These are phyloP conservation scores for Suhomyces sp. DNA, from an alignment of 805 yeast genomes.

Conservation along the genomic window DNA sequence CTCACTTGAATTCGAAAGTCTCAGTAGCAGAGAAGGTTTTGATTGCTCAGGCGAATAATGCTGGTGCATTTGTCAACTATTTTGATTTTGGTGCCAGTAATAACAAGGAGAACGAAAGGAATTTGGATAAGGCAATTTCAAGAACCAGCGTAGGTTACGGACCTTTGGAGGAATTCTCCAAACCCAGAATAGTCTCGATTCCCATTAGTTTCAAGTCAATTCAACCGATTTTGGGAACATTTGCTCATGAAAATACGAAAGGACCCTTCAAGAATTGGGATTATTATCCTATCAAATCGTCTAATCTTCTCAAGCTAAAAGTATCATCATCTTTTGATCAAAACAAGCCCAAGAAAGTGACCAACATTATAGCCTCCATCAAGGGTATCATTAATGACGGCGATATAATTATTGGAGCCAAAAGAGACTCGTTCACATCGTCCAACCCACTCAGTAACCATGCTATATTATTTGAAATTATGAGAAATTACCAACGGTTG, in stretches of 20 bases:
- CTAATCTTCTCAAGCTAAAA: slow-evolving; percentile 11
- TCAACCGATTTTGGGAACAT: slow-evolving; percentile 24
- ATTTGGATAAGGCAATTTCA: slow-evolving; percentile 13
- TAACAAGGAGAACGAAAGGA: slow-evolving; percentile 9
- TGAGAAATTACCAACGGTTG: slow-evolving; percentile 33
- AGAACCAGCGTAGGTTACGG: slow-evolving; percentile 18
- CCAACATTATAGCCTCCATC: slow-evolving; percentile 31
- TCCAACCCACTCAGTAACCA: slow-evolving; percentile 39
- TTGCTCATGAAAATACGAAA: slow-evolving; percentile 6
- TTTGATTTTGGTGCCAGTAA: slow-evolving; percentile 8
- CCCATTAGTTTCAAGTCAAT: slow-evolving; percentile 28
- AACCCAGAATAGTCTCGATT: slow-evolving; percentile 20
- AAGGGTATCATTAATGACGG: slow-evolving; percentile 40
- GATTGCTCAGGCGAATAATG: slow-evolving; percentile 26
- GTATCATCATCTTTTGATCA: slow-evolving; percentile 14
- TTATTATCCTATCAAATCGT: slow-evolving; percentile 36
- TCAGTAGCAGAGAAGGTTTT: slow-evolving; percentile 21
- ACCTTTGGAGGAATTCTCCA: slow-evolving; percentile 3
- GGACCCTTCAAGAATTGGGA: slow-evolving; percentile 21
- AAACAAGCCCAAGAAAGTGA: slow-evolving; percentile 14
- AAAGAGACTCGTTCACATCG: slow-evolving; percentile 36
- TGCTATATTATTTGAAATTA: slow-evolving; percentile 37
- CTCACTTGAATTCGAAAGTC: slow-evolving; percentile 10
- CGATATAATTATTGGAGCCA: slow-evolving; percentile 38
- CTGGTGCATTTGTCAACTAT: slow-evolving; percentile 23